Evolutionary conservation across 768 basidiomycete genomes (phyloP), one percentile per base, ranked within the genome.

Genomic region (Psilocybe azurescens): DNA sequence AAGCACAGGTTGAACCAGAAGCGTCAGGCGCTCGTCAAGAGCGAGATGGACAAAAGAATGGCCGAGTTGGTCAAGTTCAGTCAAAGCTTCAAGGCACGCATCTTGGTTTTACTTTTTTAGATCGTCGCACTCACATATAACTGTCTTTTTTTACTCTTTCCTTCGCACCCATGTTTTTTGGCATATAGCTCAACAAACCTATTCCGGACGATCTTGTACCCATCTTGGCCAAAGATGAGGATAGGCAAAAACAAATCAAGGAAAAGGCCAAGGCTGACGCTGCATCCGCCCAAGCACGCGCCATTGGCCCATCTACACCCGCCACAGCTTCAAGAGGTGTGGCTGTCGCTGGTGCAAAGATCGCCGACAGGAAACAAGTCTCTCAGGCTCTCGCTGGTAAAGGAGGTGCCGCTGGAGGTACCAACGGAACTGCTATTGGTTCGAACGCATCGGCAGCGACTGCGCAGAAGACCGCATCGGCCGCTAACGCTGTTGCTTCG

Each of bases 61-160:
- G 91, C 94, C 9, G 97, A 99, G 47, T 81, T 99, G 39, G 85
- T 95, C 73, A 93, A 92, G 76, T 99, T 98, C 77, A 94, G 94
- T 65, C 85, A 93, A 75, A 90, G 77, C 67, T 99, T 99, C 89
- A 97, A 97, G 87, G 96, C 95, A 50, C 50, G 82, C 67, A n/a
- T 11, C 53, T 65, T 47, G 20, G 46, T 24, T 20, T 48, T 53
- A 11, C 16, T 58, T 13, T 16, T 18, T 54, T 38, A 14, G 18
- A 30, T 52, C 41, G 47, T 50, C 33, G n/a, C 39, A 10, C 20
- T 51, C n/a, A 32, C n/a, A 10, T 18, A 33, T 20, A 30, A 3
- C 30, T n/a, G 36, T n/a, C 30, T 36, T 54, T 9, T 54, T 54
- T 9, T 39, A 10, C 18, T 3, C 18, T 38, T 38, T 11, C 36